phyloP scores from a whole-genome alignment of 345 rosid genomes.

The Acer negundo region DNA sequence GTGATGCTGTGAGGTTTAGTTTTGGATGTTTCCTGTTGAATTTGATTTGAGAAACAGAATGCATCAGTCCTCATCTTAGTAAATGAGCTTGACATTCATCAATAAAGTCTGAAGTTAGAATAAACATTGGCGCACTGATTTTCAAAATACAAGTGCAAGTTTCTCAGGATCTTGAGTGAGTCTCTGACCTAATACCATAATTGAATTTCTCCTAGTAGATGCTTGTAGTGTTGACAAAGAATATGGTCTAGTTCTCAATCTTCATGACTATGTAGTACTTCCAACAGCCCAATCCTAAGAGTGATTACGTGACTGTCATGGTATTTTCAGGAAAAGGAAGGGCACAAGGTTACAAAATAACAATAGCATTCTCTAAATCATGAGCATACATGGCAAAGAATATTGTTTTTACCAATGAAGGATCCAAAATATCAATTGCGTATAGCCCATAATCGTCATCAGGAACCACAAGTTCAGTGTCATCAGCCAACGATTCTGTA shows the following conservation, averaged over 20 bases:
- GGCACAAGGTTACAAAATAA: not conserved
- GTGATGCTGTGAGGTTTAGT: not conserved
- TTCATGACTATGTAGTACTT: not conserved
- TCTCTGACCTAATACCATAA: not conserved
- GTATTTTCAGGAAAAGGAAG: not conserved
- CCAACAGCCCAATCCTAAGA: not conserved
- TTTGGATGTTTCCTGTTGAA: not conserved
- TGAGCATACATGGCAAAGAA: not conserved
- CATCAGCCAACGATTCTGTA: slow-evolving; percentile 64
- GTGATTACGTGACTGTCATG: not conserved
- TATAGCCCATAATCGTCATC: slow-evolving; percentile 86
- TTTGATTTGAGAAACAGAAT: not conserved
- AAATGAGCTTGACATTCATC: not conserved
- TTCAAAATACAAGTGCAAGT: not conserved
- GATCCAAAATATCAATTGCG: slow-evolving; percentile 83
- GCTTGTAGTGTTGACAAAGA: not conserved
- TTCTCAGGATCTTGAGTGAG: not conserved
- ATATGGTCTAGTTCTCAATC: not conserved
- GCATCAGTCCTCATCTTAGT: not conserved
- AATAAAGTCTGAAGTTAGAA: not conserved
- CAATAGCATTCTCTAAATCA: not conserved
- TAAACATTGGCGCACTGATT: not conserved
- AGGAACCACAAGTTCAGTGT: slow-evolving; percentile 70
- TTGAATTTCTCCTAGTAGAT: not conserved
- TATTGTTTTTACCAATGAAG: slow-evolving; percentile 58